Evolutionary conservation across 345 rosid species (phyloP), one percentile per base, ranked within the genome.

Genomic region (Psidium guajava): DNA sequence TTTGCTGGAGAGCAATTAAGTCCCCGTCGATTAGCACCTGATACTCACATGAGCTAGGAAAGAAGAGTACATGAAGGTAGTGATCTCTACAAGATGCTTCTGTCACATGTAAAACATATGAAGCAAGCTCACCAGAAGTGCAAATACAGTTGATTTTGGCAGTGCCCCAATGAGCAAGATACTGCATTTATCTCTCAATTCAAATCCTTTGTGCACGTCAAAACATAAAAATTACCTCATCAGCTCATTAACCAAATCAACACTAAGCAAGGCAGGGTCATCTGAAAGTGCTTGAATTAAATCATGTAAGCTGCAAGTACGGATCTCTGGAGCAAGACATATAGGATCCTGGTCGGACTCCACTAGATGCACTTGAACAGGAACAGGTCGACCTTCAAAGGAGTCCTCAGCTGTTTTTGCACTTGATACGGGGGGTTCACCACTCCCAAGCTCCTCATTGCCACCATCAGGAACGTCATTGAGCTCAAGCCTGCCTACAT

Each of bases 361-460:
- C 88, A 93, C 95, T 5, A 98, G 98, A 32, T 94, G 92, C 99
- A 94, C 95, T 83, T 98, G 90, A 83, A 96, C 96, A 85, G 96
- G 98, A 88, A 96, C 98, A 25, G 92, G 88, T 14, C 96, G 93
- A 54, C 98, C 98, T 89, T 95, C 98, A 84, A 95, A 95, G 11
- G 90, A 64, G 82, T 98, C 99, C 91, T 97, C 96, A 53, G 98
- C 98, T 85, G 96, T 96, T 91, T 95, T 98, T 85, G 50, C 86
- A 89, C 86, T 90, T 50, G 96, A 94, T 51, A 94, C 92, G 84
- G 90, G 86, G 87, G 96, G 85, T 91, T 97, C 95, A 54, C 98
- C 96, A 64, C 93, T 91, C 86, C 86, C 90, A 85, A 92, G 87
- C 40, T 98, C 99, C 82, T 87, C 85, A 64, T 85, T 59, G n/a